phyloP scores from a whole-genome alignment of 805 yeast species.

The Barnettozyma wickerhamii region DNA sequence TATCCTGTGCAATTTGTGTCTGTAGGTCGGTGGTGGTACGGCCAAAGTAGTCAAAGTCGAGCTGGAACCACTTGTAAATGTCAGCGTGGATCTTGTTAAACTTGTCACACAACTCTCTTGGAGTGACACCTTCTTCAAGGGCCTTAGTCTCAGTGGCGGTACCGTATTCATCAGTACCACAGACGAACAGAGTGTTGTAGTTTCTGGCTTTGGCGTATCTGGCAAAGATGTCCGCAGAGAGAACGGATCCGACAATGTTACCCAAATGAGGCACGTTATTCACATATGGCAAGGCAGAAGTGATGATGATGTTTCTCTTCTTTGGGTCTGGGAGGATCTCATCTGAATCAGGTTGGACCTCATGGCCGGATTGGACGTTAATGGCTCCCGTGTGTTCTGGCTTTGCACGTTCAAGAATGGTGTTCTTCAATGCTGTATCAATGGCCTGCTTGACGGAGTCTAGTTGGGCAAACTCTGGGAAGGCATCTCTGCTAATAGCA shows the following conservation, averaged over 20 bases:
- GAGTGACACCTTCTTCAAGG: conserved; percentile 85
- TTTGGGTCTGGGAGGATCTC: conserved; percentile 55
- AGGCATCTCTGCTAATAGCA: conserved; percentile 32
- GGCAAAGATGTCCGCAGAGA: conserved; percentile 90
- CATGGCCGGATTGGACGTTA: conserved; percentile 25
- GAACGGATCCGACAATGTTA: conserved; percentile 91
- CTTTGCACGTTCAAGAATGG: conserved; percentile 38
- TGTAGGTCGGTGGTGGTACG: conserved; percentile 91
- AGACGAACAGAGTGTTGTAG: conserved; percentile 77
- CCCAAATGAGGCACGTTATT: conserved; percentile 99
- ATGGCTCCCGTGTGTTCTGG: conserved; percentile 39
- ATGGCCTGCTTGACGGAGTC: conserved; percentile 42
- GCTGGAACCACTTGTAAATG: conserved; percentile 95
- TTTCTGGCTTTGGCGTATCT: conserved; percentile 87
- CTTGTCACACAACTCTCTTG: conserved; percentile 86
- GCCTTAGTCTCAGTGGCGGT: conserved; percentile 99
- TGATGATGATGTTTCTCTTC: conserved; percentile 76
- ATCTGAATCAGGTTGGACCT: conserved; percentile 23
- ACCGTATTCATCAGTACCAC: conserved; percentile 99
- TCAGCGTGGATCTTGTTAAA: conserved; percentile 82
- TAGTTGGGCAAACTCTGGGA: conserved; percentile 25
- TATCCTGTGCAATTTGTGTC: conserved; percentile 94
- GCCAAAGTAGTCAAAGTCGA: conserved; percentile 92
- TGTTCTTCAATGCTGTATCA: conserved; percentile 39
- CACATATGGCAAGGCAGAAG: conserved; percentile 97